These are phyloP conservation scores for Agrostemma githago DNA, from an alignment of 148 eudicot genomes.

Conservation along the genomic window DNA sequence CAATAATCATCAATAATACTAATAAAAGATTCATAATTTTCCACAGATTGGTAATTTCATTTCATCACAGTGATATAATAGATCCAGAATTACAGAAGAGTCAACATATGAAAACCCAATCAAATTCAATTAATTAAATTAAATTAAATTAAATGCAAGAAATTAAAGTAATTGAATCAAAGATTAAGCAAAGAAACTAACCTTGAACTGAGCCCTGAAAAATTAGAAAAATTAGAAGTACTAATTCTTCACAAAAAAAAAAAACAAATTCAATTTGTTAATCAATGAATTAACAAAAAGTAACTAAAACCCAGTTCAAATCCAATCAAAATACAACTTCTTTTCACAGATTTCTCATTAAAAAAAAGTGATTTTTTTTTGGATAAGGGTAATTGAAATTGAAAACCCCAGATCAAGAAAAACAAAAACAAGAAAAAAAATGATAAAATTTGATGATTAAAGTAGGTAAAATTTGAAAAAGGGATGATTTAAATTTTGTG, in stretches of 20 bases:
- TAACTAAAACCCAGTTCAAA: neutral
- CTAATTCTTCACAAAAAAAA: no score
- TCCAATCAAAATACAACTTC: neutral
- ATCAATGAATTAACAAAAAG: neutral
- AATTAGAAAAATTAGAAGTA: neutral
- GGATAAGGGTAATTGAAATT: neutral
- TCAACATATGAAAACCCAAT: neutral
- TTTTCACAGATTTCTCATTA: no score
- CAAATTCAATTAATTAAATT: neutral
- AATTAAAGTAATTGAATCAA: no score
- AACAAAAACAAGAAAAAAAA: neutral
- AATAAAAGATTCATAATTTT: neutral
- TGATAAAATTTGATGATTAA: conserved; percentile 6
- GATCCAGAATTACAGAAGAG: neutral
- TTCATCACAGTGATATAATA: neutral
- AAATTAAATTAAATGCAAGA: neutral
- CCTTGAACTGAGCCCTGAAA: conserved; percentile 10
- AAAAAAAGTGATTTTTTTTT: no score
- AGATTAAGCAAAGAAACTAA: neutral
- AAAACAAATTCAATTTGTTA: neutral
- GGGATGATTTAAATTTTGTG: neutral
- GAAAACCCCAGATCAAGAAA: conserved; percentile 27
- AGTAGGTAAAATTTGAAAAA: conserved; percentile 15
- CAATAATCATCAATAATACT: no score
- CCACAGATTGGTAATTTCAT: neutral